phyloP scores from a whole-genome alignment of 2,329 filamentous ascomycete species.

The Diaporthe citrichinensis region DNA sequence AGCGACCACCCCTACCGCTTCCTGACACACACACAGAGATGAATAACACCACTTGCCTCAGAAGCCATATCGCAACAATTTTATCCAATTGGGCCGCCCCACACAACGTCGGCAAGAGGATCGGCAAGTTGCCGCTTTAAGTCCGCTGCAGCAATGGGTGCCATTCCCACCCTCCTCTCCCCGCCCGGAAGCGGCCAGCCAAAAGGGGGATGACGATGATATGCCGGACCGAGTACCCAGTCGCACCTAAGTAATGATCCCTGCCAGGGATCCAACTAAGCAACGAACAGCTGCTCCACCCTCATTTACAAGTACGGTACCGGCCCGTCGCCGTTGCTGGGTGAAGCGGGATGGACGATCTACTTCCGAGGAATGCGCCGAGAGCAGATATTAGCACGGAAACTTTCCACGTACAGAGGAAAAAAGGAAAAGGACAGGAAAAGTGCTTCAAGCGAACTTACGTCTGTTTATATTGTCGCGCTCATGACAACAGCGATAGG shows the following conservation, averaged over 20 bases:
- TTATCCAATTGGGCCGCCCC: not conserved
- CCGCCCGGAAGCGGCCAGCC: conserved; percentile 7
- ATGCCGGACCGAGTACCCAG: conserved; percentile 1
- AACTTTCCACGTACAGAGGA: not conserved
- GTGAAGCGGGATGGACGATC: not conserved
- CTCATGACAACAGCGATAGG: not conserved
- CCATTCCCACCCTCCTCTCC: not conserved
- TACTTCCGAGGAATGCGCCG: conserved; percentile 24
- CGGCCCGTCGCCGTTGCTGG: conserved; percentile 1
- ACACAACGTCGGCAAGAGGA: conserved; percentile 19
- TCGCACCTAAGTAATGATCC: conserved; percentile 23
- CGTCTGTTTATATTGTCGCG: not conserved
- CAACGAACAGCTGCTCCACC: conserved; percentile 18
- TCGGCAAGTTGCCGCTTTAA: conserved; percentile 16
- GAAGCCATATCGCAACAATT: not conserved
- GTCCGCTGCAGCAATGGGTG: not conserved
- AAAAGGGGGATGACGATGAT: conserved; percentile 25
- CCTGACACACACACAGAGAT: not conserved
- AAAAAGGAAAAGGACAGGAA: not conserved
- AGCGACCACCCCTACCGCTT: conserved; percentile 4
- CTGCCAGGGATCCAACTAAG: conserved; percentile 30
- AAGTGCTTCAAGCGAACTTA: not conserved
- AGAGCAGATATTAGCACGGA: not conserved
- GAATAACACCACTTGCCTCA: not conserved
- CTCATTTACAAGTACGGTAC: not conserved